A percentile compares a stretch with the other conserved stretches of the same genome.
Evolutionary conservation across 2,329 filamentous ascomycete species (phyloP).

Genomic region (Alternaria sp.): DNA sequence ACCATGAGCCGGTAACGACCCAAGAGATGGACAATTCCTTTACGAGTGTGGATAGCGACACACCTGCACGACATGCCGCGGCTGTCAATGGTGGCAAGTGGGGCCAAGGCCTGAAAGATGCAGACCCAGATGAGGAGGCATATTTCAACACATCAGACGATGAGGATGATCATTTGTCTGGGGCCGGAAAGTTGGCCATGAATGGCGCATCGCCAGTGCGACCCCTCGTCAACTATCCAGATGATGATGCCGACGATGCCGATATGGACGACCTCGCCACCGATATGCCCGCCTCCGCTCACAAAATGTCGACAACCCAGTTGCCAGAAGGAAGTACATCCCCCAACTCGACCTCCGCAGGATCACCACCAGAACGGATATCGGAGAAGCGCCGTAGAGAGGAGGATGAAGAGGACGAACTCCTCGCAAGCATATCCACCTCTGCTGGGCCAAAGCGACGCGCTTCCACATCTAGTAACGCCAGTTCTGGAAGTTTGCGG

Average conservation of each 20-base stretch:
- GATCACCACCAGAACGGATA: conserved; percentile 70
- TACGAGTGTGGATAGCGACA: conserved; percentile 70
- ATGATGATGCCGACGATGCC: conserved; percentile 73
- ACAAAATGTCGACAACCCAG: conserved; percentile 35
- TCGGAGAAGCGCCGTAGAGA: conserved; percentile 90
- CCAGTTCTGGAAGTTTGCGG: conserved; percentile 41
- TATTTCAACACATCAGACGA: conserved; percentile 94
- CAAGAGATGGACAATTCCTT: conserved; percentile 66
- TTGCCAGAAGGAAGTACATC: conserved; percentile 31
- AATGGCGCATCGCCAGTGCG: conserved; percentile 70
- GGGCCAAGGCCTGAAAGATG: conserved; percentile 77
- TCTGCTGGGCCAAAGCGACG: conserved; percentile 54
- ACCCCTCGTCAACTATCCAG: conserved; percentile 88
- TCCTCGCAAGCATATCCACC: conserved; percentile 75
- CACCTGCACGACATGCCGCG: conserved; percentile 48
- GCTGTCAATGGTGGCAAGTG: conserved; percentile 63
- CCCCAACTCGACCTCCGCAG: conserved; percentile 27
- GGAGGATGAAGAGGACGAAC: conserved; percentile 90
- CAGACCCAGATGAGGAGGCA: conserved; percentile 85
- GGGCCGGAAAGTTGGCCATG: conserved; percentile 46
- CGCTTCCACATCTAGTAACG: conserved; percentile 45
- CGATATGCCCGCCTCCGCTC: conserved; percentile 44
- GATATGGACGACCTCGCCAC: conserved; percentile 65
- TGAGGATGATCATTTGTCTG: conserved; percentile 67
- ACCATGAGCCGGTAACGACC: conserved; percentile 64